A percentile compares a stretch with the other conserved stretches of the same genome.
phyloP scores from a whole-genome alignment of 2,329 filamentous ascomycete genomes.

The Hypoxylon sp. region DNA sequence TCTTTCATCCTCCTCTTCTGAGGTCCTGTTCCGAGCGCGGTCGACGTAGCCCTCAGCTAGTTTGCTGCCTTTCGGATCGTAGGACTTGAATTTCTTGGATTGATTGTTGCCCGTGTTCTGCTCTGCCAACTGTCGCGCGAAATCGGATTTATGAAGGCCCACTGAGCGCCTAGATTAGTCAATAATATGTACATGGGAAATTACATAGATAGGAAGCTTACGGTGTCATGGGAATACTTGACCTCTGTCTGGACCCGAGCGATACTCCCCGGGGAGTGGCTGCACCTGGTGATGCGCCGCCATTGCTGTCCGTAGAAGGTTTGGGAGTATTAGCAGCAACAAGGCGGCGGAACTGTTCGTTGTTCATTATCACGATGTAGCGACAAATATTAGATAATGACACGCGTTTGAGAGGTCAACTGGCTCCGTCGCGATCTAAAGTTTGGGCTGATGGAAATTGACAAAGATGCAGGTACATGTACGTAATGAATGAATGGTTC shows the following conservation, averaged over 20 bases:
- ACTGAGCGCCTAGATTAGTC: conserved; percentile 73
- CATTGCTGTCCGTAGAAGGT: conserved; percentile 60
- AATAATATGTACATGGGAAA: conserved; percentile 40
- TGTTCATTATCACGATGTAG: conserved; percentile 79
- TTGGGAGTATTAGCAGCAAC: conserved; percentile 68
- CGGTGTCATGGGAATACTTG: conserved; percentile 96
- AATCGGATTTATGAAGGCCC: conserved; percentile 72
- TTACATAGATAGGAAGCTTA: conserved; percentile 61
- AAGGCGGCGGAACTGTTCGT: conserved; percentile 91
- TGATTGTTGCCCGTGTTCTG: conserved; percentile 70
- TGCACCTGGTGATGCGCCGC: conserved; percentile 58
- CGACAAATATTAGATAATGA: neutral
- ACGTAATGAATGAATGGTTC: conserved; percentile 20
- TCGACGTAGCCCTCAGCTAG: conserved; percentile 87
- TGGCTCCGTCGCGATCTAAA: conserved; percentile 6
- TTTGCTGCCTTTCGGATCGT: conserved; percentile 85
- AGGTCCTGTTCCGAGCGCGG: conserved; percentile 76
- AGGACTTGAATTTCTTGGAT: conserved; percentile 82
- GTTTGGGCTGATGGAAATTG: conserved; percentile 9
- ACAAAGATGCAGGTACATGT: conserved; percentile 7
- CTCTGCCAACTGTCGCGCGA: conserved; percentile 87
- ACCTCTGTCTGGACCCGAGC: conserved; percentile 82
- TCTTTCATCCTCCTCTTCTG: conserved; percentile 67
- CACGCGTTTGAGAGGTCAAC: neutral
- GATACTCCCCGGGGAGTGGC: conserved; percentile 59